Base-by-base conservation (phyloP, 345 rosid species). In the Pugionium dolabratum region DNA sequence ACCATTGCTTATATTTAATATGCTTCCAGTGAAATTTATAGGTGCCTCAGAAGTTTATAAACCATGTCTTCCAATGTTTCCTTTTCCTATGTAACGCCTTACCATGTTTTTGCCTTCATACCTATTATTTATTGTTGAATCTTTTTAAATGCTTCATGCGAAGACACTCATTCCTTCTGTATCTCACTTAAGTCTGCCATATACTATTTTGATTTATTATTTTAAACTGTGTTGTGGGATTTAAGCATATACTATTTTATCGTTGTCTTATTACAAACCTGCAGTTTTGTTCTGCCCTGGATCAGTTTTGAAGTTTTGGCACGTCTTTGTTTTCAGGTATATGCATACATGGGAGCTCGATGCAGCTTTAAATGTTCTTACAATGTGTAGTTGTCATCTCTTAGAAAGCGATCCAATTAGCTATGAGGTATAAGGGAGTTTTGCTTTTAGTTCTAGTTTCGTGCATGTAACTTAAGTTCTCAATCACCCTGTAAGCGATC, bases 361-460 rank as follows among this genome's bases (percentile, higher is more conserved):
- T 75, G 90, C 94, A 31, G 97, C 92, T 43, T 72, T 93, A 73
- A 95, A 93, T 75, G 92, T 90, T 75, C 96, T 90, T 67, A 90
- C 98, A 54, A 93, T 93, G 98, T 93, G 97, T 83, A 78, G 97
- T 74, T 93, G 96, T 71, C 97, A 93, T 81, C 84, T 90, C 62
- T 71, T 80, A 62, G 80, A 81, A 59, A 75, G 74, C 7, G 88
- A 93, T 77, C 86, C 84, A 43, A 32, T 82, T 48, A 85, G 83
- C 62, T 70, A 64, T 73, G 90, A 93, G 96, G 98, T 93, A 66
- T n/a, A 60, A 39, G 40, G 49, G 57, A 28, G 44, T 50, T 66
- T 62, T 66, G 10, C 69, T 65, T 59, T 72, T 66, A 57, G 62
- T 52, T 65, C 46, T 35, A 43, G 63, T 61, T 46, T 54, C 50